Percentiles rank a stretch among this genome's conserved stretches.
Evolutionary conservation across 2,329 filamentous ascomycete genomes (phyloP).

Genomic region (Claviceps digitariae): DNA sequence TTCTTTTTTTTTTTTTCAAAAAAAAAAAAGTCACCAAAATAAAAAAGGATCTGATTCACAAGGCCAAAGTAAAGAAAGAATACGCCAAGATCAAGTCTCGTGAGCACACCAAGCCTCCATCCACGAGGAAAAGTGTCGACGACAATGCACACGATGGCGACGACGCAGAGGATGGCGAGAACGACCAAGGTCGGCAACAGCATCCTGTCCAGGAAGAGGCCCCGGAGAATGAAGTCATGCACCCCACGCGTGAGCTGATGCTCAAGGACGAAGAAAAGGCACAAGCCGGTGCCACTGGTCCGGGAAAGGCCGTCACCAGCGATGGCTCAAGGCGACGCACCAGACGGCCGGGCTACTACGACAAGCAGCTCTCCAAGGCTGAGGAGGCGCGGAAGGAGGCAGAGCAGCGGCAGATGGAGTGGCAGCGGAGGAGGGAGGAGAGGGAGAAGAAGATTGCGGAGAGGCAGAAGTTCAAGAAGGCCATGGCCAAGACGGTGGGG

Average conservation of each 20-base stretch:
- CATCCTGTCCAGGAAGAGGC: slow-evolving; percentile 7
- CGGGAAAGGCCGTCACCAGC: slow-evolving; percentile 6
- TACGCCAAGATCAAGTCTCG: slow-evolving; percentile 72
- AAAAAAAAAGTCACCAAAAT: slow-evolving; percentile 55
- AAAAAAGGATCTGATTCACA: slow-evolving; percentile 77
- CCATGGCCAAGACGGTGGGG: slow-evolving; percentile 62
- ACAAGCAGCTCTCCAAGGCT: slow-evolving; percentile 44
- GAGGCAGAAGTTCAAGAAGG: slow-evolving; percentile 49
- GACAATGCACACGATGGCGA: slow-evolving; percentile 4
- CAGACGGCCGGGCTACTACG: slow-evolving; percentile 43
- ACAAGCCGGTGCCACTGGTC: slow-evolving; percentile 11
- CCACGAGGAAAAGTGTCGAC: slow-evolving; percentile 8
- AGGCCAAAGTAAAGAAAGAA: slow-evolving; percentile 84
- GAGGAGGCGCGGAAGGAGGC: slow-evolving; percentile 28
- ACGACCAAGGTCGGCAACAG: slow-evolving; percentile 3
- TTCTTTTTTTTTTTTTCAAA: no score
- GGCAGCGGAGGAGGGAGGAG: slow-evolving; percentile 41
- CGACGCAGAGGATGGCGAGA: slow-evolving; percentile 7
- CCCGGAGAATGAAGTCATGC: slow-evolving; percentile 14
- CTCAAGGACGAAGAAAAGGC: slow-evolving; percentile 24
- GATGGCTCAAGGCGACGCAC: slow-evolving; percentile 23
- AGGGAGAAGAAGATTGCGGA: slow-evolving; percentile 52
- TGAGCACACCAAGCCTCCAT: slow-evolving; percentile 18
- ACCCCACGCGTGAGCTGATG: slow-evolving; percentile 26
- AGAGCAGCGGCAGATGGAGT: slow-evolving; percentile 29